phyloP scores from a whole-genome alignment of 805 yeast species.

The Starmerella lactis-condensi region DNA sequence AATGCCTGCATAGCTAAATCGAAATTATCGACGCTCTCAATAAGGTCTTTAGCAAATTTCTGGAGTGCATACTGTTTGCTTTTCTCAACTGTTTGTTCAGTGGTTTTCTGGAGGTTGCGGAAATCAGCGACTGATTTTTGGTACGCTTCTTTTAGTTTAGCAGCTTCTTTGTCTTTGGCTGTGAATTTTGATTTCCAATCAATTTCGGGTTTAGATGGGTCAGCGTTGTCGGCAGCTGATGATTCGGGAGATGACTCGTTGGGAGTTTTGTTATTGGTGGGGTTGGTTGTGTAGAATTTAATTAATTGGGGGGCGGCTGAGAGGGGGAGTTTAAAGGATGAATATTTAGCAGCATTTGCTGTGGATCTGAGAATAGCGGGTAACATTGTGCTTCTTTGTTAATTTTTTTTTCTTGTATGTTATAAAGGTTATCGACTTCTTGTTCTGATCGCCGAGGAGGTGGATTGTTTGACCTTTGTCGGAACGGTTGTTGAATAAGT shows the following conservation, averaged over 20 bases:
- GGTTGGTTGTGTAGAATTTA: background rate
- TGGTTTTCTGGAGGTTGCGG: conserved; percentile 78
- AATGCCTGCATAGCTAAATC: conserved; percentile 66
- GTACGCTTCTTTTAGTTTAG: conserved; percentile 66
- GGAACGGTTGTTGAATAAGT: too few species aligned
- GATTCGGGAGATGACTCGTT: conserved; percentile 11
- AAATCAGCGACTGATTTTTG: conserved; percentile 78
- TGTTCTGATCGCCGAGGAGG: too few species aligned
- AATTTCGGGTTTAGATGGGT: conserved; percentile 18
- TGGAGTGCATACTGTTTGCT: conserved; percentile 81
- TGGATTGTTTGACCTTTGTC: too few species aligned
- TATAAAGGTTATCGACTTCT: too few species aligned
- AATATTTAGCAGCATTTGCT: too few species aligned
- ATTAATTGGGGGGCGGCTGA: background rate
- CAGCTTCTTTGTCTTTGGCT: conserved; percentile 42
- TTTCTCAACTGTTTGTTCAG: conserved; percentile 70
- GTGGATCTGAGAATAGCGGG: too few species aligned
- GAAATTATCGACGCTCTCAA: conserved; percentile 80
- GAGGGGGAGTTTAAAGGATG: background rate
- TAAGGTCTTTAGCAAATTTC: conserved; percentile 74
- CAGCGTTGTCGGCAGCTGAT: conserved; percentile 10
- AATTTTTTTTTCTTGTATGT: too few species aligned
- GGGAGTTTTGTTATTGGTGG: background rate
- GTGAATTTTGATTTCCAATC: conserved; percentile 34
- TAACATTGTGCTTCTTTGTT: too few species aligned